A percentile compares a stretch with the other conserved stretches of the same genome.
These are phyloP conservation scores for Bromus sterilis DNA, from an alignment of 176 grass and related monocot species.

Conservation along the genomic window DNA sequence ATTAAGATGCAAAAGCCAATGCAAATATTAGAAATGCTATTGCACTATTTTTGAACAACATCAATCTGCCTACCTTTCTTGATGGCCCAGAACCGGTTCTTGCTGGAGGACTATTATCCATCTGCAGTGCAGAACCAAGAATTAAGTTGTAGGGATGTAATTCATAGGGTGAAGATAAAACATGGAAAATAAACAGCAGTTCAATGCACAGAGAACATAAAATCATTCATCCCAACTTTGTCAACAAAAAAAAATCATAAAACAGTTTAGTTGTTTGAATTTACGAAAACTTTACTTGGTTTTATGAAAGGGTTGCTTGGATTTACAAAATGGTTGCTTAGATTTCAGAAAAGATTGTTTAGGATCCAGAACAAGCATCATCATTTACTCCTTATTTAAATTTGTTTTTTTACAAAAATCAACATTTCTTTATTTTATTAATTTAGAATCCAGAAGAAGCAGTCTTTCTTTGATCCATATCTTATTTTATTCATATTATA, in stretches of 20 bases:
- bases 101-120: conserved; percentile 65
- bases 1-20: conserved; percentile 2
- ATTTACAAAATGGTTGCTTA: too few species aligned
- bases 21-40: conserved; percentile 2
- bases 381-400: too few species aligned
- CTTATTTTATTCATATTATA: not conserved
- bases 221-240: not conserved
- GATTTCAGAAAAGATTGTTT: too few species aligned
- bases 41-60: conserved; percentile 7
- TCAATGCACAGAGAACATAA: not conserved
- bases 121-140: conserved; percentile 32
- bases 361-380: too few species aligned
- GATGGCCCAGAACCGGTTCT: conserved; percentile 74
- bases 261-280: not conserved
- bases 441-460: too few species aligned
- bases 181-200: not conserved
- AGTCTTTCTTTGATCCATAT: not conserved
- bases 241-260: not conserved
- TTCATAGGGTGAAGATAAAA: not conserved
- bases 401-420: too few species aligned
- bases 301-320: not conserved
- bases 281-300: not conserved
- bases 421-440: too few species aligned
- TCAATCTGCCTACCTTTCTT: conserved; percentile 69
- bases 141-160: not conserved